These are phyloP conservation scores for Acanthamoeba polyphaga DNA, from an alignment of 208 protist genomes.

Conservation along the genomic window DNA sequence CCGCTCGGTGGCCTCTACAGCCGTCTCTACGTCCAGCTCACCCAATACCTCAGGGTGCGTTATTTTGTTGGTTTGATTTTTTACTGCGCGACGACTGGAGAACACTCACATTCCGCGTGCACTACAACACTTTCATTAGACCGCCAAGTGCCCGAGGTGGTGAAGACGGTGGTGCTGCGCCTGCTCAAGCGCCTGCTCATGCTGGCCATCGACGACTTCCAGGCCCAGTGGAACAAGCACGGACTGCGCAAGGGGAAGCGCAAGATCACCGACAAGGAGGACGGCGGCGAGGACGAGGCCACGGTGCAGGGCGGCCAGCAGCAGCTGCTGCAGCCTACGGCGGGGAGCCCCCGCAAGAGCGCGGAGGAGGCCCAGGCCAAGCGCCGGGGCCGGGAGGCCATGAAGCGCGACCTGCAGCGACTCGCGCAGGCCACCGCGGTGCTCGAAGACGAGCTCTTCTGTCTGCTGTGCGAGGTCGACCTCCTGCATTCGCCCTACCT, in stretches of 20 bases:
- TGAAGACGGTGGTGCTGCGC: constrained; percentile 38
- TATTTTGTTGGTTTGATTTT: not conserved
- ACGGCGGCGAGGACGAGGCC: not conserved
- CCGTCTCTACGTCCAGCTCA: constrained; percentile 12
- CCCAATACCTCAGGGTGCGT: constrained; percentile 18
- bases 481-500: constrained; percentile 30
- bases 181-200: constrained; percentile 31
- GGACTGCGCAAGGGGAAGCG: constrained; percentile 1
- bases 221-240: constrained; percentile 9
- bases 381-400: not conserved
- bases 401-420: constrained; percentile 1
- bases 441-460: constrained; percentile 26
- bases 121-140: not conserved
- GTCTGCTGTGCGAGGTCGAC: constrained; percentile 25
- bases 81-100: too few relatives aligned
- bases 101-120: too few relatives aligned
- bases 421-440: not conserved
- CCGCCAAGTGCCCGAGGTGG: not conserved
- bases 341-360: not conserved
- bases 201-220: constrained; percentile 25
- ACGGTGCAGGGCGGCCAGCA: not conserved
- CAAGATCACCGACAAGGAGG: constrained; percentile 18
- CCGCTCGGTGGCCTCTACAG: not conserved
- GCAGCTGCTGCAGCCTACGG: not conserved
- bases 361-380: not conserved